These are phyloP conservation scores for Diaporthe caulivora DNA, from an alignment of 2,329 filamentous ascomycete genomes.

Conservation along the genomic window DNA sequence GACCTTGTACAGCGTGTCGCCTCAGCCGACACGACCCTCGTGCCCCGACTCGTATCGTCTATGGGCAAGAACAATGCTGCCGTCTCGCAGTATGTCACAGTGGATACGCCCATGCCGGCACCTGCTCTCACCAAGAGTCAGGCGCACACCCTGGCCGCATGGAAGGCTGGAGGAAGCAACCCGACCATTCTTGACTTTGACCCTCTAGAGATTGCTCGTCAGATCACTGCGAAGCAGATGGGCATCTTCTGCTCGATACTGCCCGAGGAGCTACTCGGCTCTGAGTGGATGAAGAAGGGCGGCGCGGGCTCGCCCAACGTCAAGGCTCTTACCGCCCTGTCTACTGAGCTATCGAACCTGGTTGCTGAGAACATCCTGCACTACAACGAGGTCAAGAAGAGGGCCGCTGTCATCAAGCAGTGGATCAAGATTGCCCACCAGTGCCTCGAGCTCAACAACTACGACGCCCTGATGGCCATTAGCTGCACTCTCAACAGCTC, in stretches of 20 bases:
- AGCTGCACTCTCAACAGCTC: slow-evolving; percentile 94
- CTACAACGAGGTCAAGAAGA: slow-evolving; percentile 91
- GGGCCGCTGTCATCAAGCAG: slow-evolving; percentile 91
- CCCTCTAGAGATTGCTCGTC: slow-evolving; percentile 88
- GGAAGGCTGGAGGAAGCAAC: slow-evolving; percentile 77
- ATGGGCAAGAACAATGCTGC: slow-evolving; percentile 90
- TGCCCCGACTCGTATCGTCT: slow-evolving; percentile 85
- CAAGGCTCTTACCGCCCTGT: slow-evolving; percentile 91
- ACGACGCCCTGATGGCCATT: slow-evolving; percentile 96
- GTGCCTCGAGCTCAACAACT: slow-evolving; percentile 92
- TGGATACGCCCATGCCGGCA: slow-evolving; percentile 78
- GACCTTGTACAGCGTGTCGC: slow-evolving; percentile 83
- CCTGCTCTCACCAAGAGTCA: slow-evolving; percentile 82
- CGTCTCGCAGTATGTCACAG: slow-evolving; percentile 75
- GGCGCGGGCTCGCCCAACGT: slow-evolving; percentile 87
- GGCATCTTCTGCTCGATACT: slow-evolving; percentile 91
- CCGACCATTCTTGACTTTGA: slow-evolving; percentile 92
- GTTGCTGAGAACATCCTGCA: slow-evolving; percentile 94
- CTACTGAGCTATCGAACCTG: slow-evolving; percentile 91
- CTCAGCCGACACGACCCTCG: slow-evolving; percentile 77
- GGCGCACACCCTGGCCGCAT: slow-evolving; percentile 76
- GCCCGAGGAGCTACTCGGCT: slow-evolving; percentile 90
- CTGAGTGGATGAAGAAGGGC: slow-evolving; percentile 93
- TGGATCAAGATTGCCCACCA: slow-evolving; percentile 96
- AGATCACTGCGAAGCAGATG: slow-evolving; percentile 93